Evolutionary conservation across 2,329 filamentous ascomycete species (phyloP).

Genomic region (Cladosporium oxysporum): DNA sequence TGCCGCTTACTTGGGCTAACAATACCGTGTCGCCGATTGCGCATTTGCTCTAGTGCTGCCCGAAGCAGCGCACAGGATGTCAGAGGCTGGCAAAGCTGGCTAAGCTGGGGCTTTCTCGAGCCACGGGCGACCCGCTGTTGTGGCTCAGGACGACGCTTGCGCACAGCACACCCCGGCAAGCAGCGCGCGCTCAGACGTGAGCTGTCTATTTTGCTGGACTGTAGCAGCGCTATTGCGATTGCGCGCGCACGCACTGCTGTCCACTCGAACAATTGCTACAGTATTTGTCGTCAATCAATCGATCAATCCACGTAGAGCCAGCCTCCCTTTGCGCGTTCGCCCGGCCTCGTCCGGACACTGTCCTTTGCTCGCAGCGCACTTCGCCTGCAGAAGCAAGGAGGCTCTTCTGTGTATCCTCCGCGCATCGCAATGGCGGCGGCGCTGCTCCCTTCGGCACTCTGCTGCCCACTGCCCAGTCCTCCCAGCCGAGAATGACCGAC

Average conservation of each 20-base stretch:
- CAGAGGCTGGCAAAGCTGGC: background rate
- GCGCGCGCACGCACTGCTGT: background rate
- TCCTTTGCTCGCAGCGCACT: conserved; percentile 4
- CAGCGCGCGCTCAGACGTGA: background rate
- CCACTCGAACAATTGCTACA: background rate
- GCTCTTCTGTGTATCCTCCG: conserved; percentile 26
- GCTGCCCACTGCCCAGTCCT: conserved; percentile 19
- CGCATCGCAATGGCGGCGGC: conserved; percentile 25
- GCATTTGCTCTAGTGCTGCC: conserved; percentile 3
- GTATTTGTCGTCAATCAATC: background rate
- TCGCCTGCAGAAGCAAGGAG: conserved; percentile 28
- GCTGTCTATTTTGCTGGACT: conserved; percentile 1
- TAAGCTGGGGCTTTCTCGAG: background rate
- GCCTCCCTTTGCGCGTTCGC: background rate
- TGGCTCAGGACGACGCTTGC: background rate
- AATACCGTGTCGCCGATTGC: background rate
- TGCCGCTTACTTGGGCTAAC: background rate
- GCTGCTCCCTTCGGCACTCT: conserved; percentile 25
- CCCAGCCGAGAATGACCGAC: conserved; percentile 20
- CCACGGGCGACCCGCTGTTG: background rate
- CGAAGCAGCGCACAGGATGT: background rate
- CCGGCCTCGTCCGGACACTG: background rate
- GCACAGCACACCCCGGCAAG: background rate
- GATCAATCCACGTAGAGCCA: background rate
- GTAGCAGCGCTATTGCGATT: background rate